These are phyloP conservation scores for Rickenella mellea DNA, from an alignment of 768 basidiomycete genomes.

Conservation along the genomic window DNA sequence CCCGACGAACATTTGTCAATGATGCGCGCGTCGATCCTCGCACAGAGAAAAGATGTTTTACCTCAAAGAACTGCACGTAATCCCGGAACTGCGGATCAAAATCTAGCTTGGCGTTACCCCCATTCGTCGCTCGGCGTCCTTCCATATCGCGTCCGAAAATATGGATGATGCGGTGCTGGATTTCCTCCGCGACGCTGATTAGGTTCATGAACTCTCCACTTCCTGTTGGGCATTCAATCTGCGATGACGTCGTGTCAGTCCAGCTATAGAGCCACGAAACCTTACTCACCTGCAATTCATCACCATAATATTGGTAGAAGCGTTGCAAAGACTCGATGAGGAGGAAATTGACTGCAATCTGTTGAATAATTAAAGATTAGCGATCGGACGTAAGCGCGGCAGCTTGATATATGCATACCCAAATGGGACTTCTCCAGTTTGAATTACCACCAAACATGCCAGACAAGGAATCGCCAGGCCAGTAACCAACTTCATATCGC, in stretches of 20 bases:
- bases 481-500: conserved; percentile 87
- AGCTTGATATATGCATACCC: conserved; percentile 14
- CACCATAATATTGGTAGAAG: conserved; percentile 97
- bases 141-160: conserved; percentile 91
- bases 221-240: conserved; percentile 93
- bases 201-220: conserved; percentile 98
- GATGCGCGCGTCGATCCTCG: too few relatives aligned
- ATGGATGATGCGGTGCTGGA: conserved; percentile 98
- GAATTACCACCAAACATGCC: conserved; percentile 99
- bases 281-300: conserved; percentile 56
- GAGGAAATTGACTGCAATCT: conserved; percentile 95
- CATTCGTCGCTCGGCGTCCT: conserved; percentile 85
- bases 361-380: conserved; percentile 22
- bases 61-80: conserved; percentile 95
- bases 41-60: conserved; percentile 18
- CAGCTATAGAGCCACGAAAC: too few relatives aligned
- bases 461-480: conserved; percentile 95
- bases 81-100: conserved; percentile 93
- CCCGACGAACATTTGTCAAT: not conserved
- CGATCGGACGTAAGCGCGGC: not conserved
- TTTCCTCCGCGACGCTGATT: conserved; percentile 89
- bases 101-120: conserved; percentile 79
- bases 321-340: conserved; percentile 94
- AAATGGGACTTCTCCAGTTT: conserved; percentile 93
- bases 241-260: not conserved